Evolutionary conservation across 164 flowering plant species (phyloP).

Genomic region (Chimonanthus salicifolius): DNA sequence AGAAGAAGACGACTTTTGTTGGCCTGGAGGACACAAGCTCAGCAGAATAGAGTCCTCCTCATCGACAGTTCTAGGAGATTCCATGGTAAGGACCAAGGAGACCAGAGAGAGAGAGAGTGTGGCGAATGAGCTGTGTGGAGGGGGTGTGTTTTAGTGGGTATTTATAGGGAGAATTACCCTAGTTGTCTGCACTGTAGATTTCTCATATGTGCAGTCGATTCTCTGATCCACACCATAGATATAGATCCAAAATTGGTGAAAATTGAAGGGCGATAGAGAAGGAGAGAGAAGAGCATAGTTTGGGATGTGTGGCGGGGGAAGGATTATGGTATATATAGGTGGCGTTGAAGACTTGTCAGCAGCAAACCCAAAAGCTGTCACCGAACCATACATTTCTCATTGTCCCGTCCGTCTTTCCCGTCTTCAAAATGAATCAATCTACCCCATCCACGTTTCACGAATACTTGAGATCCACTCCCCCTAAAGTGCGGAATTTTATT

Average conservation of each 20-base stretch:
- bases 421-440: no score
- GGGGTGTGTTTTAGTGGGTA: not conserved
- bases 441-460: no score
- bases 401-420: no score
- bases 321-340: no score
- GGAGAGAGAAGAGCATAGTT: not conserved
- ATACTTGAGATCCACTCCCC: no score
- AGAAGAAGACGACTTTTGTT: slow-evolving; percentile 9
- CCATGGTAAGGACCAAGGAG: not conserved
- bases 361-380: no score
- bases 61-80: slow-evolving; percentile 3
- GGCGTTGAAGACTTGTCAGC: no score
- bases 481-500: no score
- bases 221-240: not conserved
- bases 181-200: not conserved
- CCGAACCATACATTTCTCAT: no score
- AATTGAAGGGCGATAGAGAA: not conserved
- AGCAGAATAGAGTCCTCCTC: slow-evolving; percentile 44
- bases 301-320: no score
- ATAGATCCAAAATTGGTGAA: not conserved
- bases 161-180: not conserved
- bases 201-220: not conserved
- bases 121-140: not conserved
- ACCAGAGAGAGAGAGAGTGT: not conserved
- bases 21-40: slow-evolving; percentile 54